These are phyloP conservation scores for Ophiocordyceps robertsii DNA, from an alignment of 2,329 filamentous ascomycete genomes.

Conservation along the genomic window DNA sequence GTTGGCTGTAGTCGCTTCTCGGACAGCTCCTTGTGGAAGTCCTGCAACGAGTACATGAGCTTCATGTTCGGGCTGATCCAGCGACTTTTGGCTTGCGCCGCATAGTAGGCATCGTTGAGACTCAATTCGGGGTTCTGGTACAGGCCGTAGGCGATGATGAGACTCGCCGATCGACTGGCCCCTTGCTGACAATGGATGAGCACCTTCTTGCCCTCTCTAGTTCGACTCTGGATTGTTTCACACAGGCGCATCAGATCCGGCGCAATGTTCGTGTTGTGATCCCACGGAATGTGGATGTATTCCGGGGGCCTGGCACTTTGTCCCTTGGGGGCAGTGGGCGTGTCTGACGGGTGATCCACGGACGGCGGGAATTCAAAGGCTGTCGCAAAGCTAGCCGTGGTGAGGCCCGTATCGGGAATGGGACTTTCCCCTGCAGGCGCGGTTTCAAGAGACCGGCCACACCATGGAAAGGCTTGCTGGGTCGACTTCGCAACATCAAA, in stretches of 20 bases:
- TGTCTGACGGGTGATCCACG: conserved; percentile 24
- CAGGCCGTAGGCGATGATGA: conserved; percentile 76
- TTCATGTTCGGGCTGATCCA: conserved; percentile 93
- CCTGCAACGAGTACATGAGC: conserved; percentile 77
- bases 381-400: conserved; percentile 44
- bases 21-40: conserved; percentile 55
- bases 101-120: conserved; percentile 73
- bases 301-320: conserved; percentile 45
- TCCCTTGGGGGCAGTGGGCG: conserved; percentile 43
- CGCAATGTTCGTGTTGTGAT: conserved; percentile 78
- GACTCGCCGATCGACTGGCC: conserved; percentile 69
- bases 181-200: conserved; percentile 79
- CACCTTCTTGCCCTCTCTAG: conserved; percentile 62
- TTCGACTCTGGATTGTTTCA: conserved; percentile 60
- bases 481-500: conserved; percentile 32
- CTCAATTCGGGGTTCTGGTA: conserved; percentile 65
- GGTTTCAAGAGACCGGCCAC: conserved; percentile 13
- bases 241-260: conserved; percentile 63
- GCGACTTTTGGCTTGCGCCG: conserved; percentile 65
- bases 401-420: conserved; percentile 40
- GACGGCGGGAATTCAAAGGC: conserved; percentile 41
- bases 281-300: conserved; percentile 80
- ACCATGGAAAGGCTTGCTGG: conserved; percentile 3
- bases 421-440: conserved; percentile 26
- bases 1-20: conserved; percentile 32